These are phyloP conservation scores for Emericellopsis cladophorae DNA, from an alignment of 2,329 filamentous ascomycete species.

Conservation along the genomic window DNA sequence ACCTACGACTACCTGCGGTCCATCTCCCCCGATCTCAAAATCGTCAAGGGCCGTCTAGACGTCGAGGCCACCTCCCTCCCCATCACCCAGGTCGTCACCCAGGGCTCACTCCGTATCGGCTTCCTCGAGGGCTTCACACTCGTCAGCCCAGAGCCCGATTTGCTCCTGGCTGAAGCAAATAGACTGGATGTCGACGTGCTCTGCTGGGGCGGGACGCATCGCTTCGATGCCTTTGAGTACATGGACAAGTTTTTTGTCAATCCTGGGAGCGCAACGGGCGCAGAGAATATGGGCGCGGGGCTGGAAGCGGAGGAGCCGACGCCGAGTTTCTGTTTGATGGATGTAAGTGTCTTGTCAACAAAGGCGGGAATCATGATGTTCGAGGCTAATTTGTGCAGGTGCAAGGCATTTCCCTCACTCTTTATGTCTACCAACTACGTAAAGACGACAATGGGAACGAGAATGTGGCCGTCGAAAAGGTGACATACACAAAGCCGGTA, in stretches of 20 bases:
- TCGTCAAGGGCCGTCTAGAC: constrained; percentile 55
- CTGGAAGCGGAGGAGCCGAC: constrained; percentile 57
- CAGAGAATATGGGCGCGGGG: constrained; percentile 45
- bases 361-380: neutral
- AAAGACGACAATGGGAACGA: constrained; percentile 67
- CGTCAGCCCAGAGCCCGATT: constrained; percentile 53
- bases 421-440: constrained; percentile 85
- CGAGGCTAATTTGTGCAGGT: constrained; percentile 41
- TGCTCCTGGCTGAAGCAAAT: constrained; percentile 55
- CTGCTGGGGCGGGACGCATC: constrained; percentile 56
- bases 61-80: constrained; percentile 54
- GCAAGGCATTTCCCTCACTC: constrained; percentile 87
- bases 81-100: constrained; percentile 52
- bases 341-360: constrained; percentile 49
- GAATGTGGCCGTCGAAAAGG: constrained; percentile 74
- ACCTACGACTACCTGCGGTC: constrained; percentile 72
- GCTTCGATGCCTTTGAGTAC: constrained; percentile 60
- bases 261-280: constrained; percentile 53
- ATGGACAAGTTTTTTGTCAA: constrained; percentile 67
- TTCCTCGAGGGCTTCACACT: constrained; percentile 58
- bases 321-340: constrained; percentile 95
- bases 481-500: constrained; percentile 70
- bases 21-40: constrained; percentile 60
- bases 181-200: constrained; percentile 56
- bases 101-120: constrained; percentile 52